Percentiles rank a stretch among this genome's conserved stretches.
Conservation (phyloP, 148 eudicot species). For the Pouteria glomerata region DNA sequence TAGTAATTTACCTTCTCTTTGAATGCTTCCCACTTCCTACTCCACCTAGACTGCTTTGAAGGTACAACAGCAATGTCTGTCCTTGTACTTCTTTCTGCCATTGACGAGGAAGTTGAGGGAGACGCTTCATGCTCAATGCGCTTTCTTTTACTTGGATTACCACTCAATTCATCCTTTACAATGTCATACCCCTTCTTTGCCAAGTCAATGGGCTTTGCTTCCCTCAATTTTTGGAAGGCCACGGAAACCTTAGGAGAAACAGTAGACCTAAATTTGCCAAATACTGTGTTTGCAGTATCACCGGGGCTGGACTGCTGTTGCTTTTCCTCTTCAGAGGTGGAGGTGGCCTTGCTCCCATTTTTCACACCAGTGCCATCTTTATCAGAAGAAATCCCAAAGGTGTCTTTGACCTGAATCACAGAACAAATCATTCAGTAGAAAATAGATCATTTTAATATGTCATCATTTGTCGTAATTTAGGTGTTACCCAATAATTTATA, state of each 20-base stretch:
- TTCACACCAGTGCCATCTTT: constrained; percentile 19
- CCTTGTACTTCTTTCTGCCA: constrained; percentile 63
- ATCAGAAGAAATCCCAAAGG: constrained; percentile 40
- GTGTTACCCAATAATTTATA: not conserved
- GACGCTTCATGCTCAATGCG: constrained; percentile 47
- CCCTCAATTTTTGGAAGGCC: constrained; percentile 77
- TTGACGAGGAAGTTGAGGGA: constrained; percentile 22
- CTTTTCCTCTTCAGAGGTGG: constrained; percentile 38
- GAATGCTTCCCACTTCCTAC: constrained; percentile 73
- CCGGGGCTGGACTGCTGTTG: constrained; percentile 50
- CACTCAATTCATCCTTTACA: constrained; percentile 80
- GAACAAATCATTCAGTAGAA: constrained; percentile 8
- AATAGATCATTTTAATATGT: not conserved
- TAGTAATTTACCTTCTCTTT: constrained; percentile 55
- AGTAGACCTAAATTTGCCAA: constrained; percentile 55
- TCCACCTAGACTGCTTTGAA: constrained; percentile 62
- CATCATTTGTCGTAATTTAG: no score
- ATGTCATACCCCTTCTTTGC: constrained; percentile 78
- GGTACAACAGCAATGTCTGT: constrained; percentile 77
- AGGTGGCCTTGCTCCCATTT: constrained; percentile 23
- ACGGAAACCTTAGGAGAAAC: constrained; percentile 58
- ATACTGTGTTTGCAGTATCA: constrained; percentile 47
- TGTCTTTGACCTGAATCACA: constrained; percentile 57
- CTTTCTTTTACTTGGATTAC: constrained; percentile 65
- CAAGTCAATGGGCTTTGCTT: constrained; percentile 70